Evolutionary conservation across 225 moss, liverwort and hornwort species (phyloP).

Genomic region (Sphagnum tenellum): DNA sequence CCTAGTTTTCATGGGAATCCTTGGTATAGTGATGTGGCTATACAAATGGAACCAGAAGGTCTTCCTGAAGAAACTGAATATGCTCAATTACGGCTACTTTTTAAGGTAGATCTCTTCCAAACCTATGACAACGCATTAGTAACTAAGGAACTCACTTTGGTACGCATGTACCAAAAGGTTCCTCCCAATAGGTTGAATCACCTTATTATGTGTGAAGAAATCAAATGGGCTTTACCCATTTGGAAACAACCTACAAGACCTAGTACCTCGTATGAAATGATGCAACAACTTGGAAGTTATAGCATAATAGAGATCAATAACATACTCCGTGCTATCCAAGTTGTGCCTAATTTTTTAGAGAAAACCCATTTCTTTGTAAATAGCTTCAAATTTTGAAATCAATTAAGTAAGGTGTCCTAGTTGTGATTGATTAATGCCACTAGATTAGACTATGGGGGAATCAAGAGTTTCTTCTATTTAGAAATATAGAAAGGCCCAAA

Average conservation of each 20-base stretch:
- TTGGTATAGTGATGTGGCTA: conserved; percentile 1
- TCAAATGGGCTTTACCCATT: not conserved
- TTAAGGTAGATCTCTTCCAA: not conserved
- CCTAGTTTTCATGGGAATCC: not conserved
- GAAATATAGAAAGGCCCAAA: too few species aligned
- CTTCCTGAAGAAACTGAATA: conserved; percentile 1
- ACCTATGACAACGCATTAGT: not conserved
- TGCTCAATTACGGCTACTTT: conserved; percentile 4
- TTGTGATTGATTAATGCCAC: too few species aligned
- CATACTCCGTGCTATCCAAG: not conserved
- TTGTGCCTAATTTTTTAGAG: not conserved
- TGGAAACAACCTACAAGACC: not conserved
- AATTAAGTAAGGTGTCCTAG: too few species aligned
- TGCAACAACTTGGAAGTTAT: not conserved
- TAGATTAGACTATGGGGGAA: too few species aligned
- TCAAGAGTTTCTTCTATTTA: too few species aligned
- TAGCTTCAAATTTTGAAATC: not conserved
- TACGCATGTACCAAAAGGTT: not conserved
- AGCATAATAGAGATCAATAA: not conserved
- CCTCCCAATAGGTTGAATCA: not conserved
- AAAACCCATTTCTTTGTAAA: not conserved
- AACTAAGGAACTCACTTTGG: not conserved
- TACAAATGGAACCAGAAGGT: conserved; percentile 6
- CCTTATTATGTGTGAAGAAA: not conserved
- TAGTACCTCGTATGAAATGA: not conserved